These are phyloP conservation scores for Stachybotrys elegans DNA, from an alignment of 2,329 filamentous ascomycete genomes.

Conservation along the genomic window DNA sequence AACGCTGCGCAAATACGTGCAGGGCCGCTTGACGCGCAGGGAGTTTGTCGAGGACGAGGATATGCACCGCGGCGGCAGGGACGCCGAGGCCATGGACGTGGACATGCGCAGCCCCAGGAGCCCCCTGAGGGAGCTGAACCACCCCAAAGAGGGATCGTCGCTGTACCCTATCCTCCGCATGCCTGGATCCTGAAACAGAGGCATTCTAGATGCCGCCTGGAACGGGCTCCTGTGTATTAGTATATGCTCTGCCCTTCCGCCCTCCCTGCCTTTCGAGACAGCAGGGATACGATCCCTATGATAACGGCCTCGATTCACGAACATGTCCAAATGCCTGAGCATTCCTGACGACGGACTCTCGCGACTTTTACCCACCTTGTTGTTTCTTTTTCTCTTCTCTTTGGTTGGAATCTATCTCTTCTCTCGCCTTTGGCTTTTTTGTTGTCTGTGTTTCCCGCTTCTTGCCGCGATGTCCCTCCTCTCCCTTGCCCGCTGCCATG, in stretches of 20 bases:
- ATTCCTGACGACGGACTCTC: background rate
- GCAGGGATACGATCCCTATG: no score
- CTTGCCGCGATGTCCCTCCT: no score
- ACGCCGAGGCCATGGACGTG: slow-evolving; percentile 31
- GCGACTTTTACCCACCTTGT: no score
- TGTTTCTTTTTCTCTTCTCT: no score
- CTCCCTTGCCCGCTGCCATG: no score
- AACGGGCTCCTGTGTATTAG: background rate
- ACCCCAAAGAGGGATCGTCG: slow-evolving; percentile 24
- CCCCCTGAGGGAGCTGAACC: slow-evolving; percentile 16
- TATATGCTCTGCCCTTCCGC: no score
- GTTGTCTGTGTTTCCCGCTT: no score
- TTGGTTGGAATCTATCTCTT: no score
- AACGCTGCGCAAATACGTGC: slow-evolving; percentile 53
- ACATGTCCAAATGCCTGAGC: no score
- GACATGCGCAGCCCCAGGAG: slow-evolving; percentile 26
- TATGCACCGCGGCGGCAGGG: slow-evolving; percentile 10
- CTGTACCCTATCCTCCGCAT: slow-evolving; percentile 36
- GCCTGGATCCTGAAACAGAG: slow-evolving; percentile 23
- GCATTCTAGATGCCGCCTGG: background rate
- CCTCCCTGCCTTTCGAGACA: no score
- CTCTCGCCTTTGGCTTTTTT: no score
- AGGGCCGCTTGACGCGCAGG: slow-evolving; percentile 49
- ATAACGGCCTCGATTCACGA: no score
- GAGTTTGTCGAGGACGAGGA: slow-evolving; percentile 42